These are phyloP conservation scores for Toxicodendron radicans DNA, from an alignment of 345 rosid species.

Conservation along the genomic window DNA sequence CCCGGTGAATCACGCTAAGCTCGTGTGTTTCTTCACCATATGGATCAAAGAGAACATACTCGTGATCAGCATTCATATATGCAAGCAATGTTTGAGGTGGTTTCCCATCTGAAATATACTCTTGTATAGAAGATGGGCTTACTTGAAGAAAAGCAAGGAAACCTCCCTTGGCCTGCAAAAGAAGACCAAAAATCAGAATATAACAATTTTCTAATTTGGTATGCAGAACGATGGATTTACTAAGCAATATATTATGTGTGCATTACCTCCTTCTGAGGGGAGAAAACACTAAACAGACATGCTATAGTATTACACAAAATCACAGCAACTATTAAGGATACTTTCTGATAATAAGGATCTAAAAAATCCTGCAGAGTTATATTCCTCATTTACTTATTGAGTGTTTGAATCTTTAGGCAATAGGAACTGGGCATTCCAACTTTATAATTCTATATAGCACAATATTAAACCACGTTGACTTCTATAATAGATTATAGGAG, in stretches of 20 bases:
- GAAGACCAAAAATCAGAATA: conserved; percentile 15
- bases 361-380: neutral
- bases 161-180: conserved; percentile 77
- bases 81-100: conserved; percentile 51
- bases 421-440: neutral
- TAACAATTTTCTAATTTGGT: neutral
- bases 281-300: neutral
- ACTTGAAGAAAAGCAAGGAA: conserved; percentile 54
- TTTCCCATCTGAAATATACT: conserved; percentile 37
- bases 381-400: neutral
- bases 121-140: conserved; percentile 33
- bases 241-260: neutral
- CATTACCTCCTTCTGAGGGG: neutral
- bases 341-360: neutral
- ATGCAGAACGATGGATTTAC: neutral
- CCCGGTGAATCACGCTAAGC: conserved; percentile 31
- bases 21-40: conserved; percentile 51
- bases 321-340: neutral
- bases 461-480: neutral
- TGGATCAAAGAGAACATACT: conserved; percentile 80
- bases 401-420: neutral
- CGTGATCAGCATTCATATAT: conserved; percentile 74
- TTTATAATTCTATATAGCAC: neutral
- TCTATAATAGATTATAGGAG: neutral
- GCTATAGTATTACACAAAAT: too few species aligned